Evolutionary conservation across 164 flowering plant genomes (phyloP), one percentile per base, ranked within the genome.

Genomic region (Chloranthus sessilifolius): DNA sequence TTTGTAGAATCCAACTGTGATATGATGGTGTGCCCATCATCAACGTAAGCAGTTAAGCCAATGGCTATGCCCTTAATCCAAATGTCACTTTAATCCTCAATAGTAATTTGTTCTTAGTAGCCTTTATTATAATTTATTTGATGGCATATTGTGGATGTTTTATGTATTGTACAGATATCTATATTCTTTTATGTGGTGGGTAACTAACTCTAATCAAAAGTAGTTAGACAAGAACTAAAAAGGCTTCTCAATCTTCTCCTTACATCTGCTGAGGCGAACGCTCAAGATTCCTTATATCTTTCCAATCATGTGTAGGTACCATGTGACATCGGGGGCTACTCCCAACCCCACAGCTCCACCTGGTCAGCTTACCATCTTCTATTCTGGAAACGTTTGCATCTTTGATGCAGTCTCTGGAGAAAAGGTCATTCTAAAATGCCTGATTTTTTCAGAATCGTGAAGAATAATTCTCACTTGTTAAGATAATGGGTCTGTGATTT

Each of bases 321-420:
- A 5, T 4, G 24, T 34, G 41, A 2, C 35, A 25, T 25, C 22
- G 15, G 4, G 15, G 21, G n/a, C 47, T 0, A 29, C 45, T 27
- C 14, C 49, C 27, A 43, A 50, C 27, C 11, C 55, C 31, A 37
- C 47, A n/a, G 29, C 62, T 3, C 25, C 48, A 31, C 44, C 56
- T 37, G 64, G 62, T 48, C 77, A 69, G 55, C 72, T 75, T 21
- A 75, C 80, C 36, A 75, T 75, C 48, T 75, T 75, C 60, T 75
- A 66, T 55, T 65, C 68, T 37, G 80, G 80, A 56, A 58, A 50
- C 23, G 73, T 75, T 23, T 30, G 30, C n/a, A 74, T 75, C 5
- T 75, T 63, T 39, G 77, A 75, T 51, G 64, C 57, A 46, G 36
- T 75, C 56, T 64, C 80, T 17, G 54, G 60, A 10, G 80, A 72